phyloP scores from a whole-genome alignment of 2,329 filamentous ascomycete genomes.

The Curvularia spicifera region DNA sequence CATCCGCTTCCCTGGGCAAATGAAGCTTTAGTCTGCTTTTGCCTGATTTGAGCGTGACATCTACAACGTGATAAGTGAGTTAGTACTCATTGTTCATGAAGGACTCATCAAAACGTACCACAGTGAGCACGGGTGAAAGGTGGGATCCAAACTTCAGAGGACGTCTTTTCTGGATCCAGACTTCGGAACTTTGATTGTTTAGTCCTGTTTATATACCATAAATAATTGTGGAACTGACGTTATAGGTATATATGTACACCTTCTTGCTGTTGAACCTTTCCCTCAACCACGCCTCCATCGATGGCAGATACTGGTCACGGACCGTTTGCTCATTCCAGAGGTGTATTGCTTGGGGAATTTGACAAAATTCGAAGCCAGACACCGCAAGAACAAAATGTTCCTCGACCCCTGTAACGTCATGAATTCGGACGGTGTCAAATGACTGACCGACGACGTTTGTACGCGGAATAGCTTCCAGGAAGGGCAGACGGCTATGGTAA shows the following conservation, averaged over 20 bases:
- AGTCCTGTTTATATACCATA: background rate
- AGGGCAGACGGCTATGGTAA: background rate
- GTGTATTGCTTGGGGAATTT: background rate
- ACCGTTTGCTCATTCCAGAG: background rate
- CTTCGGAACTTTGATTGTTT: background rate
- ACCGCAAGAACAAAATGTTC: background rate
- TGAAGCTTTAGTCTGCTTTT: background rate
- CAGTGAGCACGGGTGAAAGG: background rate
- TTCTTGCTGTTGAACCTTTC: constrained; percentile 1
- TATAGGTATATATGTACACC: background rate
- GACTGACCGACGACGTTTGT: background rate
- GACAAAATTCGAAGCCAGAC: background rate
- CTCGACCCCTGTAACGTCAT: background rate
- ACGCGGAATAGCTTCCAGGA: background rate
- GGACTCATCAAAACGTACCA: background rate
- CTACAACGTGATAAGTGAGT: background rate
- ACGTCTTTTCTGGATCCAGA: background rate
- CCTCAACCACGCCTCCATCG: background rate
- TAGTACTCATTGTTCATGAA: background rate
- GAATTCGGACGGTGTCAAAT: background rate
- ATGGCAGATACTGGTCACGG: background rate
- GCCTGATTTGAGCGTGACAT: background rate
- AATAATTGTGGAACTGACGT: background rate
- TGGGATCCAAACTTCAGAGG: background rate
- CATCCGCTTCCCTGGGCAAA: background rate